phyloP scores from a whole-genome alignment of 805 yeast species.

The Pichia membranifaciens region DNA sequence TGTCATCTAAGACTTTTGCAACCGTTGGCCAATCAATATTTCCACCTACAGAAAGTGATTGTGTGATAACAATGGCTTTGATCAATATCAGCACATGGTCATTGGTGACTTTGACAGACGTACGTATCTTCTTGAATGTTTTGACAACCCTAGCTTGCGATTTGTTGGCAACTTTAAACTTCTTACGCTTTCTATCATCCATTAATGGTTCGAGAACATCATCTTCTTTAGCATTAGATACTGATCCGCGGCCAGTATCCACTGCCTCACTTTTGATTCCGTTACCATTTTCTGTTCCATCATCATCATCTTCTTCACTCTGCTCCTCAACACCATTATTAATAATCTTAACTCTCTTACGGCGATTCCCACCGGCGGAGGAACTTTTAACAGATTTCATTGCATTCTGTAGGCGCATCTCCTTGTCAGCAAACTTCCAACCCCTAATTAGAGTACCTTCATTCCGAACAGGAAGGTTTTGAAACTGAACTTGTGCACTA shows the following conservation, averaged over 20 bases:
- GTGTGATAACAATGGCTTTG: constrained; percentile 61
- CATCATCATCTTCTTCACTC: constrained; percentile 1
- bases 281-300: background rate
- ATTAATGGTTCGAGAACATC: constrained; percentile 26
- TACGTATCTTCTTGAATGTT: constrained; percentile 22
- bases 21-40: constrained; percentile 63
- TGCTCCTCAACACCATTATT: background rate
- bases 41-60: constrained; percentile 48
- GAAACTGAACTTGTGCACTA: constrained; percentile 10
- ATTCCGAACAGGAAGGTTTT: constrained; percentile 8
- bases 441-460: constrained; percentile 10
- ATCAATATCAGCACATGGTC: constrained; percentile 51
- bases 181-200: constrained; percentile 28
- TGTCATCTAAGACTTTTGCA: constrained; percentile 40
- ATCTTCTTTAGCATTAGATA: constrained; percentile 9
- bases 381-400: background rate
- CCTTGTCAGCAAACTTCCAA: constrained; percentile 13
- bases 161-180: constrained; percentile 15
- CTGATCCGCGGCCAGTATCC: background rate
- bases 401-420: constrained; percentile 10
- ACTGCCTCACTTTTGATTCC: background rate
- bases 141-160: constrained; percentile 15
- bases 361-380: background rate
- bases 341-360: background rate
- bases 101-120: constrained; percentile 20